Evolutionary conservation across 768 basidiomycete species (phyloP), one percentile per base, ranked within the genome.

Genomic region (Cyclocybe aegerita): DNA sequence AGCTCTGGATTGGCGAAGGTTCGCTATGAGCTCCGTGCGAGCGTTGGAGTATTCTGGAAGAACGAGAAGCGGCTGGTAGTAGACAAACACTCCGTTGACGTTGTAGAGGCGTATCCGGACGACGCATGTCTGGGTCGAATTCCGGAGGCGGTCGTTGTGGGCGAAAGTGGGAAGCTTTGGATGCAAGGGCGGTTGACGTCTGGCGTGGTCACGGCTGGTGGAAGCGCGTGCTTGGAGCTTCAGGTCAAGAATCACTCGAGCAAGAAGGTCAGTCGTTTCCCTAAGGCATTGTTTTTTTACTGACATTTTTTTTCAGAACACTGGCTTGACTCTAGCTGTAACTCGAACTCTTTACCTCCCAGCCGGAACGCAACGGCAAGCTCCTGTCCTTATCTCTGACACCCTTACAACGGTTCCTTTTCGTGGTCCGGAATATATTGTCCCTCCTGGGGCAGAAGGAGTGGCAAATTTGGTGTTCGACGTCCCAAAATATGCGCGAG

Each of bases 151-250:
- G 78, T 86, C 2, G 75, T 80, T 7, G 80, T 93, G 17, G 87
- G 84, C 0, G 90, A 93, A 61, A 81, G 78, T 55, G 91, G 90
- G 4, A 90, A 86, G 65, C 75, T 93, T 30, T 90, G 88, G 84
- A 78, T 81, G 39, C 86, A 87, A 59, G 90, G 81, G 1, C 79
- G 70, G 47, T 62, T 93, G 12, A 68, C 88, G 16, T 86, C 82
- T 32, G 82, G 78, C 7, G 67, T 86, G 10, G 60, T 85, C 12
- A 74, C 90, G 7, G 80, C 85, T 30, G 90, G 90, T 7, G 80
- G 83, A 60, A 80, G 79, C 52, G 84, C 79, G 12, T 87, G 84
- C 61, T 73, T 93, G 38, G 86, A 90, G 59, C 67, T 93, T 46
- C 82, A 86, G 54, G 84, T 93, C 42, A 90, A 85, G 74, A 93